Conservation (phyloP, 1,284 basidiomycete genomes). For the Malassezia arunalokei region DNA sequence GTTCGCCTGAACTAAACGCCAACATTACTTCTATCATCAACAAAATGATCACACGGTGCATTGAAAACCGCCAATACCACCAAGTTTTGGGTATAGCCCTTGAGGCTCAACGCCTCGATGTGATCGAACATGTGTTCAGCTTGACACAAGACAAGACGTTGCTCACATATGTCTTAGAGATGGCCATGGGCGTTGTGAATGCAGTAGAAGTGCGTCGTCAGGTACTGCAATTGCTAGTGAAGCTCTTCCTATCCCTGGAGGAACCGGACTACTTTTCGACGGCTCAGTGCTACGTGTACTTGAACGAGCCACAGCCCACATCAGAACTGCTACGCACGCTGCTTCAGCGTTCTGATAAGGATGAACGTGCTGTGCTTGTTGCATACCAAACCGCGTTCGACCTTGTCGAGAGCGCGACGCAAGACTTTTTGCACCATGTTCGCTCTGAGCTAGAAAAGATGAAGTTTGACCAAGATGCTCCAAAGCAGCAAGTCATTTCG, state of each 20-base stretch:
- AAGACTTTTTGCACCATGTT: slow-evolving; percentile 44
- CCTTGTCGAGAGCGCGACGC: slow-evolving; percentile 45
- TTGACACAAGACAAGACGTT: slow-evolving; percentile 33
- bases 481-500: slow-evolving; percentile 25
- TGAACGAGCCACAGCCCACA: slow-evolving; percentile 35
- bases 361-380: slow-evolving; percentile 33
- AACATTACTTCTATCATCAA: slow-evolving; percentile 39
- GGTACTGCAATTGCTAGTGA: slow-evolving; percentile 42
- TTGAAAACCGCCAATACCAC: slow-evolving; percentile 34
- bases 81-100: slow-evolving; percentile 44
- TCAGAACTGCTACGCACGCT: slow-evolving; percentile 36
- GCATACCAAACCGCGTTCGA: slow-evolving; percentile 45
- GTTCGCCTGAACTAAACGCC: slow-evolving; percentile 1
- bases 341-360: slow-evolving; percentile 29
- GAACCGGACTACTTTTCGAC: slow-evolving; percentile 43
- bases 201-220: slow-evolving; percentile 32
- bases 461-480: slow-evolving; percentile 12
- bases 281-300: slow-evolving; percentile 45
- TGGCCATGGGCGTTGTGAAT: slow-evolving; percentile 35
- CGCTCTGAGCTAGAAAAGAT: slow-evolving; percentile 24
- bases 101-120: slow-evolving; percentile 38
- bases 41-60: slow-evolving; percentile 43
- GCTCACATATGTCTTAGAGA: slow-evolving; percentile 42
- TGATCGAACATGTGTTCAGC: slow-evolving; percentile 39
- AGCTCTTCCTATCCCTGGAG: slow-evolving; percentile 40